Conservation (phyloP, 805 yeast species). For the Candida incommunis region DNA sequence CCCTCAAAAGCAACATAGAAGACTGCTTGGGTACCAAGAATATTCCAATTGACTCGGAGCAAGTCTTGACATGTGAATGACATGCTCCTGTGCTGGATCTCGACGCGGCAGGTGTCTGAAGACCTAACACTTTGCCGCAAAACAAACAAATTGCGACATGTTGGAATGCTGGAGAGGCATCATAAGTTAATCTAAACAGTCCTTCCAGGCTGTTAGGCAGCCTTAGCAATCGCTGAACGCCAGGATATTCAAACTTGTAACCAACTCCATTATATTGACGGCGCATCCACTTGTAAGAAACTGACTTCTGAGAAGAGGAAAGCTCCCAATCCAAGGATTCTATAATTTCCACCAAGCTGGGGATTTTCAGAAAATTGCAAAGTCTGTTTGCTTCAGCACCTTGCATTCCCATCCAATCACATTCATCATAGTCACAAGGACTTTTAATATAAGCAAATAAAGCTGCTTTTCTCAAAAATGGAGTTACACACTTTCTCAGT, state of each 20-base stretch:
- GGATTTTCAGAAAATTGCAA: slow-evolving; percentile 31
- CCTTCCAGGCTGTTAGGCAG: slow-evolving; percentile 56
- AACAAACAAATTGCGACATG: slow-evolving; percentile 63
- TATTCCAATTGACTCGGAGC: slow-evolving; percentile 50
- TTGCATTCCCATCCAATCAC: slow-evolving; percentile 14
- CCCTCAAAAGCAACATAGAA: slow-evolving; percentile 46
- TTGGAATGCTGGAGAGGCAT: slow-evolving; percentile 34
- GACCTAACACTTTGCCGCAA: slow-evolving; percentile 56
- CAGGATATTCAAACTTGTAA: slow-evolving; percentile 44
- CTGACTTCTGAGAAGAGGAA: background rate
- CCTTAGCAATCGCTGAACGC: slow-evolving; percentile 40
- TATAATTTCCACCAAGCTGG: slow-evolving; percentile 21
- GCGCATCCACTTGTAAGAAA: background rate
- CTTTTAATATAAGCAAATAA: slow-evolving; percentile 40
- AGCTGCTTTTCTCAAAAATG: slow-evolving; percentile 50
- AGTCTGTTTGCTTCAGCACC: slow-evolving; percentile 41
- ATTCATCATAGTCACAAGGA: slow-evolving; percentile 29
- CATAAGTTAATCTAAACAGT: slow-evolving; percentile 36
- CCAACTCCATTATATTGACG: background rate
- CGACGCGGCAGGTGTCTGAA: slow-evolving; percentile 49
- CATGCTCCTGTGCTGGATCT: slow-evolving; percentile 71
- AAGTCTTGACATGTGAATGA: slow-evolving; percentile 49
- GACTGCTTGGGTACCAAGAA: slow-evolving; percentile 61
- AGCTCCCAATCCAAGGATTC: background rate
- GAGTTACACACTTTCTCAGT: slow-evolving; percentile 41